phyloP scores from a whole-genome alignment of 352 stramenopile species.

The Albugo candida region DNA sequence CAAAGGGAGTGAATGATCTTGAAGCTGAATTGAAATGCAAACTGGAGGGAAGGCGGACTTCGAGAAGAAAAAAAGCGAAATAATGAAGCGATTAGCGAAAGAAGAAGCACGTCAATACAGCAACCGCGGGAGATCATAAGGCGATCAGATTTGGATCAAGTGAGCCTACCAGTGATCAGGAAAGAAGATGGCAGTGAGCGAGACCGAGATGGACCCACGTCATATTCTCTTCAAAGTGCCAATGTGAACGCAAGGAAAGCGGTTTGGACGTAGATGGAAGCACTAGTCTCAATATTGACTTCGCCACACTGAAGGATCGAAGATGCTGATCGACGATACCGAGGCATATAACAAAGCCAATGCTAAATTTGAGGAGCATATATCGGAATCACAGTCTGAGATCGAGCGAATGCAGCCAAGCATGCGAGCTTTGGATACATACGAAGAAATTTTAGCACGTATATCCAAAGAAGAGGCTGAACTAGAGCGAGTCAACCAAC shows the following conservation, averaged over 20 bases:
- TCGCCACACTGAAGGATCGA: slow-evolving; percentile 62
- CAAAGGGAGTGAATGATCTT: slow-evolving; percentile 23
- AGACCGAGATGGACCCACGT: neutral
- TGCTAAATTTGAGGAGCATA: slow-evolving; percentile 35
- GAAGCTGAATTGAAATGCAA: slow-evolving; percentile 38
- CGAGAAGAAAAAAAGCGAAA: slow-evolving; percentile 34
- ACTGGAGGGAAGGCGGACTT: slow-evolving; percentile 38
- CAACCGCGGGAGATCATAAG: slow-evolving; percentile 90
- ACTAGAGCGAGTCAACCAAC: slow-evolving; percentile 48
- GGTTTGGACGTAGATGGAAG: slow-evolving; percentile 13
- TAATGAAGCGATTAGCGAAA: slow-evolving; percentile 67
- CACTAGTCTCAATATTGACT: slow-evolving; percentile 68
- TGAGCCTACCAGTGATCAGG: slow-evolving; percentile 69
- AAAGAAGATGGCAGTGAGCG: slow-evolving; percentile 8
- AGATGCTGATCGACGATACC: slow-evolving; percentile 37
- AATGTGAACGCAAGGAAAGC: too few species aligned
- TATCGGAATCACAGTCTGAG: slow-evolving; percentile 43
- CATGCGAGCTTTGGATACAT: slow-evolving; percentile 87
- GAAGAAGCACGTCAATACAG: slow-evolving; percentile 86
- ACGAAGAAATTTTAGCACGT: slow-evolving; percentile 60
- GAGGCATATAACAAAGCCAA: slow-evolving; percentile 80
- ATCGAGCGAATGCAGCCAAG: slow-evolving; percentile 95
- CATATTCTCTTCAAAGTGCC: too few species aligned
- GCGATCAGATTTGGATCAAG: slow-evolving; percentile 87
- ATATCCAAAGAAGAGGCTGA: slow-evolving; percentile 68